These are phyloP conservation scores for Tylopilus sp. DNA, from an alignment of 1,284 basidiomycete genomes.

Conservation along the genomic window DNA sequence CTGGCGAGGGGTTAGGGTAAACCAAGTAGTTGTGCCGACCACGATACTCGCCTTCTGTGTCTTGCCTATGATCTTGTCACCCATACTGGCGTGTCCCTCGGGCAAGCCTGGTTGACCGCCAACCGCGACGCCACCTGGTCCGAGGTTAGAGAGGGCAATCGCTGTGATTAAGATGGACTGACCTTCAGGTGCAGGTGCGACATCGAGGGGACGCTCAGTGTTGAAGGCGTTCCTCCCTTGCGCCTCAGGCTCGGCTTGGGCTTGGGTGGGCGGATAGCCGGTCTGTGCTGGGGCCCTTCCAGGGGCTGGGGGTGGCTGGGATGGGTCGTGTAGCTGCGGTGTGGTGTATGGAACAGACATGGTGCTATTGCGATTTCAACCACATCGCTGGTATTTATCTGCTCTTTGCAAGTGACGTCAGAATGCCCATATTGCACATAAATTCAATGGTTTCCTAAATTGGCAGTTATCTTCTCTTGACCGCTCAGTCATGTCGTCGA, in stretches of 20 bases:
- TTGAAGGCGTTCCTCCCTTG: slow-evolving; percentile 47
- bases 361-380: not conserved
- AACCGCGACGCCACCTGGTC: slow-evolving; percentile 55
- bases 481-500: slow-evolving; percentile 31
- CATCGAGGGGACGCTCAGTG: slow-evolving; percentile 53
- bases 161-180: not conserved
- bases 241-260: no score
- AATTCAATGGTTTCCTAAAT: slow-evolving; percentile 19
- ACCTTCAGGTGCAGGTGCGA: slow-evolving; percentile 53
- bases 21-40: not conserved
- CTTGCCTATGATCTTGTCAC: slow-evolving; percentile 67
- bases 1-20: slow-evolving; percentile 39
- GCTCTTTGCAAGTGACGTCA: slow-evolving; percentile 20
- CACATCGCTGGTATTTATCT: slow-evolving; percentile 29
- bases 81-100: slow-evolving; percentile 51
- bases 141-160: not conserved
- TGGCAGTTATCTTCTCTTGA: slow-evolving; percentile 1
- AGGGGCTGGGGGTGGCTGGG: slow-evolving; percentile 20
- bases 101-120: slow-evolving; percentile 55
- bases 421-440: not conserved
- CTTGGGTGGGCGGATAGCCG: no score
- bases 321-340: slow-evolving; percentile 26
- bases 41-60: slow-evolving; percentile 56
- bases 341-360: slow-evolving; percentile 17
- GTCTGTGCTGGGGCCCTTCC: slow-evolving; percentile 4